Conservation (phyloP, 208 protist species). For the Leishmania tarentolae region DNA sequence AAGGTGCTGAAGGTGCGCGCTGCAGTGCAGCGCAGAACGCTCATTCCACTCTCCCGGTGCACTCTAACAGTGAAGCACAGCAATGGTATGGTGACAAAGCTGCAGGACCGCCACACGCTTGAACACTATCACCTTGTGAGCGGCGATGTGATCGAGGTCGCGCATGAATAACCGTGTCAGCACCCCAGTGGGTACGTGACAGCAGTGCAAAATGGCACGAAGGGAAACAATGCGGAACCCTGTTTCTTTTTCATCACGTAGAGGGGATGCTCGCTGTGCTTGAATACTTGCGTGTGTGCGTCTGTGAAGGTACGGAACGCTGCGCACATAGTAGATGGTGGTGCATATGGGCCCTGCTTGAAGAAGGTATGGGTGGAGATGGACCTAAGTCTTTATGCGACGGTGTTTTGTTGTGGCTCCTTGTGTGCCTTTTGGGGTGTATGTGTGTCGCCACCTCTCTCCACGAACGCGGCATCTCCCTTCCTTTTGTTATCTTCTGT, state of each 20-base stretch:
- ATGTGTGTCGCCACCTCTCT: neutral
- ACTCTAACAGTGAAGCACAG: conserved; percentile 37
- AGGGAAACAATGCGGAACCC: neutral
- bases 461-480: neutral
- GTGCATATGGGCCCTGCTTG: neutral
- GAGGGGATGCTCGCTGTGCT: neutral
- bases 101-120: conserved; percentile 80
- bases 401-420: neutral
- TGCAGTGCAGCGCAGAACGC: conserved; percentile 73
- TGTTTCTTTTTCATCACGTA: neutral
- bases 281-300: neutral
- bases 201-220: neutral
- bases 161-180: conserved; percentile 53
- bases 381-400: neutral
- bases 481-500: neutral
- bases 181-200: neutral
- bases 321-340: neutral
- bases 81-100: conserved; percentile 16
- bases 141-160: conserved; percentile 72
- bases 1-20: conserved; percentile 81
- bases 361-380: neutral
- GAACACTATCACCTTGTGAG: conserved; percentile 72
- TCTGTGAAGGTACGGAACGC: neutral
- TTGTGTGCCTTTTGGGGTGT: neutral
- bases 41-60: conserved; percentile 87